Percentiles rank a stretch among this genome's conserved stretches.
phyloP scores from a whole-genome alignment of 768 basidiomycete genomes.

The Podaxis sp. region DNA sequence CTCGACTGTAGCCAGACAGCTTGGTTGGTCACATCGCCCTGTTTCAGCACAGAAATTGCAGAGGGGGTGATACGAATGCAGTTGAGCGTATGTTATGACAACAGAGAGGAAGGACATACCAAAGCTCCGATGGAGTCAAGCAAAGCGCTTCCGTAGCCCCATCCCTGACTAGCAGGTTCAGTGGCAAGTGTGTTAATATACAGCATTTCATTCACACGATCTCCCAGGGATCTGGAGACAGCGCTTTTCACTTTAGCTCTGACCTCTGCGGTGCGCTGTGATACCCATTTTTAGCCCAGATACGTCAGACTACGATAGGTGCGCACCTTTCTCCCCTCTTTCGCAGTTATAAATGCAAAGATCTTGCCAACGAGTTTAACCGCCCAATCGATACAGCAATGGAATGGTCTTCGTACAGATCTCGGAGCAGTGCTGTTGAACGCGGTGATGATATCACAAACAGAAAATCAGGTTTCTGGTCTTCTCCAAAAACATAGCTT shows the following conservation, averaged over 20 bases:
- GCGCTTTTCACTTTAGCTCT: constrained; percentile 12
- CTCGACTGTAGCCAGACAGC: constrained; percentile 19
- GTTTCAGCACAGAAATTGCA: background rate
- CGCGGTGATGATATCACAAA: background rate
- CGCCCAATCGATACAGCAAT: background rate
- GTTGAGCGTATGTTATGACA: background rate
- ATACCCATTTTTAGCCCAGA: background rate
- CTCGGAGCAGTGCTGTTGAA: background rate
- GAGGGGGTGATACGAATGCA: background rate
- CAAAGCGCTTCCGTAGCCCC: constrained; percentile 21
- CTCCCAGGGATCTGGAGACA: constrained; percentile 15
- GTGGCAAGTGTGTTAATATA: constrained; percentile 17
- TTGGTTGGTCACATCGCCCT: constrained; percentile 19
- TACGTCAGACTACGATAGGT: background rate
- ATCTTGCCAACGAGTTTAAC: background rate
- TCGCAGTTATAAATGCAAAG: background rate
- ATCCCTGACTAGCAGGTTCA: constrained; percentile 17
- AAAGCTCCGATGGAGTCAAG: constrained; percentile 18
- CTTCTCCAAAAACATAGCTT: background rate
- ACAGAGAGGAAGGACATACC: constrained; percentile 10
- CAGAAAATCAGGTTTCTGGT: background rate
- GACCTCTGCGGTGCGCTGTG: constrained; percentile 18
- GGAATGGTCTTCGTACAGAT: background rate
- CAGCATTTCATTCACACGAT: constrained; percentile 18
- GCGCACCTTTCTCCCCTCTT: constrained; percentile 3